Evolutionary conservation across 108 stramenopile genomes (phyloP).

Genomic region (Poteriospumella lacustris): DNA sequence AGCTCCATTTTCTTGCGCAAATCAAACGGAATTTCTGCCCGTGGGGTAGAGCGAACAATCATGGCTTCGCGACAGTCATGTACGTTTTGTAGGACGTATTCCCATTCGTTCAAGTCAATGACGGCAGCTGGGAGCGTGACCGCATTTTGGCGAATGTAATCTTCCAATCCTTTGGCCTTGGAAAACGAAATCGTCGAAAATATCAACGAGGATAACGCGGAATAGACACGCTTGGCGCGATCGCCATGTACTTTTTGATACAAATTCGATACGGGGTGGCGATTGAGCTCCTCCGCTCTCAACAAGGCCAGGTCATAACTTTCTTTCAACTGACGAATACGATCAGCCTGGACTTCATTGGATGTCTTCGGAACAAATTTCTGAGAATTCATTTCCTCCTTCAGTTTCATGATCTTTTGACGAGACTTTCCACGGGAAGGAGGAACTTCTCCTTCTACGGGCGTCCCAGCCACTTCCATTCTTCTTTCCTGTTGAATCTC

Average conservation of each 20-base stretch:
- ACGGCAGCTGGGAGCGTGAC: not conserved
- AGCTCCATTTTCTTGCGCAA: too few relatives aligned
- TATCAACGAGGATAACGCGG: constrained; percentile 1
- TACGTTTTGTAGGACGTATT: not conserved
- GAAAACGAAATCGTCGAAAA: not conserved
- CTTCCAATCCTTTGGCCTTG: not conserved
- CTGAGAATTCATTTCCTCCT: too few relatives aligned
- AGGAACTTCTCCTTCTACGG: too few relatives aligned
- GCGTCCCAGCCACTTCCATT: too few relatives aligned
- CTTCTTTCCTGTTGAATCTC: too few relatives aligned
- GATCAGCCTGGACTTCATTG: not conserved
- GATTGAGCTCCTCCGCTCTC: not conserved
- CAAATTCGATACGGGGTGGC: not conserved
- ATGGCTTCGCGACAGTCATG: not conserved
- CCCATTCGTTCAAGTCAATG: constrained; percentile 21
- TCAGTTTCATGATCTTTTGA: too few relatives aligned
- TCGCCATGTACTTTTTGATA: constrained; percentile 12
- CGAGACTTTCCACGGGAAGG: too few relatives aligned
- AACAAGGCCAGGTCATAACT: not conserved
- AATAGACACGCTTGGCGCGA: not conserved
- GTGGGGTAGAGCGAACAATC: too few relatives aligned
- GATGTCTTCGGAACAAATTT: too few relatives aligned
- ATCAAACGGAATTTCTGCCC: too few relatives aligned
- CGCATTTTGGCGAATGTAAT: not conserved
- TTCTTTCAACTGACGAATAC: not conserved